Percentiles rank a stretch among this genome's conserved stretches.
phyloP scores from a whole-genome alignment of 2,329 filamentous ascomycete species.

The Alternaria ventricosa region DNA sequence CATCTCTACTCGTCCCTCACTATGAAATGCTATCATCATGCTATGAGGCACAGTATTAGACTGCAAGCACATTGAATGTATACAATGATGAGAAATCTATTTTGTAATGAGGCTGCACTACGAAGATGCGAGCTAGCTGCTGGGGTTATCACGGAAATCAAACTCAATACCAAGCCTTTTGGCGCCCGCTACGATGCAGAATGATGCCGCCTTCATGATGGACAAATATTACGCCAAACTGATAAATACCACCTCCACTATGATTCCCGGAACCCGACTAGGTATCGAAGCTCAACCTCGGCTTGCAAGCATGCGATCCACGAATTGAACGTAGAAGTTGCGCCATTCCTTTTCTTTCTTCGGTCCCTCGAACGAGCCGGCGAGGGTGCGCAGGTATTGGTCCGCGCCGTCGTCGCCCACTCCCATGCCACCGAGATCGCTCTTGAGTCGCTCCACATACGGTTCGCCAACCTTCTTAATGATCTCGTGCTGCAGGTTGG shows the following conservation, averaged over 20 bases:
- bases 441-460: slow-evolving; percentile 74
- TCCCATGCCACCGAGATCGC: slow-evolving; percentile 70
- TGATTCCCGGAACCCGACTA: slow-evolving; percentile 5
- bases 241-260: slow-evolving; percentile 8
- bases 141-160: slow-evolving; percentile 28
- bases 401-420: slow-evolving; percentile 69
- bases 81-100: not conserved
- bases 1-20: not conserved
- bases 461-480: slow-evolving; percentile 86
- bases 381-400: slow-evolving; percentile 64
- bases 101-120: not conserved
- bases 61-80: not conserved
- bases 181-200: slow-evolving; percentile 28
- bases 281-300: slow-evolving; percentile 17
- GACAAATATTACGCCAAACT: slow-evolving; percentile 14
- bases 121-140: not conserved
- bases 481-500: slow-evolving; percentile 84
- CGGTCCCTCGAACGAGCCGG: slow-evolving; percentile 40
- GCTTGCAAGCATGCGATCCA: slow-evolving; percentile 40
- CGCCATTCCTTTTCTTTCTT: slow-evolving; percentile 54
- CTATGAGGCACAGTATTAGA: not conserved
- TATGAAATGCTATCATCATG: not conserved
- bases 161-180: slow-evolving; percentile 17
- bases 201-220: slow-evolving; percentile 10
- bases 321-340: slow-evolving; percentile 54